Conservation (phyloP, 148 eudicot species). For the Rhododendron griersonianum region DNA sequence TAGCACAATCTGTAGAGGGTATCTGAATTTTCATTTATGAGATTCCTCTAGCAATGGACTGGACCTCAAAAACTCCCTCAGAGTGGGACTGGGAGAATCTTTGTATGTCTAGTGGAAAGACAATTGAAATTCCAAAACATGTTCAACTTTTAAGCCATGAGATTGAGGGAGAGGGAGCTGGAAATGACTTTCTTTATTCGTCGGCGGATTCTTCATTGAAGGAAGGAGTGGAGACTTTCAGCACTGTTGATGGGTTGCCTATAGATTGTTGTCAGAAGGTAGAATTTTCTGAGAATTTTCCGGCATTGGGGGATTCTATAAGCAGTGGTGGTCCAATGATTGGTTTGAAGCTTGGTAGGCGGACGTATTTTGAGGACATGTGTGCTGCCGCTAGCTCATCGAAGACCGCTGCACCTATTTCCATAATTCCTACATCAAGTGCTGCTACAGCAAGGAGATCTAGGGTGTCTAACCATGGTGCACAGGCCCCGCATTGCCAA, state of each 20-base stretch:
- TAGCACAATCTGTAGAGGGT: neutral
- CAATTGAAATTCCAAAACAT: constrained; percentile 33
- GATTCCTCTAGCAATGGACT: constrained; percentile 44
- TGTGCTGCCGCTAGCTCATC: constrained; percentile 23
- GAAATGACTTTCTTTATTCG: constrained; percentile 39
- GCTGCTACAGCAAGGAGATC: constrained; percentile 30
- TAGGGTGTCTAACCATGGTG: constrained; percentile 24
- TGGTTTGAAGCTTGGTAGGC: constrained; percentile 63
- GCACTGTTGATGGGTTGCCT: constrained; percentile 31
- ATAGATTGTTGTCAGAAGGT: constrained; percentile 31
- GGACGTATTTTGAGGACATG: constrained; percentile 45
- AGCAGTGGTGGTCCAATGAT: constrained; percentile 53
- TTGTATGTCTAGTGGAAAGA: constrained; percentile 36
- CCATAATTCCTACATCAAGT: constrained; percentile 4
- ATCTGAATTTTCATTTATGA: constrained; percentile 9
- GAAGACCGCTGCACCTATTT: neutral
- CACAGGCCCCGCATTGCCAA: constrained; percentile 39
- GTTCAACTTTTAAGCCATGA: constrained; percentile 39
- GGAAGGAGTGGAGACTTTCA: constrained; percentile 27
- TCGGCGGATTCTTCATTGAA: constrained; percentile 43
- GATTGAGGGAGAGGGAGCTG: constrained; percentile 40
- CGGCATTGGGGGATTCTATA: constrained; percentile 34
- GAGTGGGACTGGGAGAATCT: constrained; percentile 64
- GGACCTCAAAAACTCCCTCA: constrained; percentile 32
- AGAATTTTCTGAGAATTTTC: constrained; percentile 25